Base-by-base conservation (phyloP, 192 early-diverging fungal species). In the Rhizophagus clarus region DNA sequence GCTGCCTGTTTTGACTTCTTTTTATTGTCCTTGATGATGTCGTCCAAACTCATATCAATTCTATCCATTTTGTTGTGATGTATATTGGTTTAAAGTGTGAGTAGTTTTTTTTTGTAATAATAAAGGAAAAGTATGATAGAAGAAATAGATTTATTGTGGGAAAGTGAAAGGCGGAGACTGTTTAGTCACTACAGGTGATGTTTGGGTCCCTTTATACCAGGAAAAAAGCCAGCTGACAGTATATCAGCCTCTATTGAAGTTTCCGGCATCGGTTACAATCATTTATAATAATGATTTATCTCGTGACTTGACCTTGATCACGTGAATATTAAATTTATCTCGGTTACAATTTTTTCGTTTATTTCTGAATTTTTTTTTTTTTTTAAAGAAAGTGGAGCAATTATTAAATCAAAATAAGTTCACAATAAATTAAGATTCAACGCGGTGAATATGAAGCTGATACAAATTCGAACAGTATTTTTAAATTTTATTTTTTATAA, bases 11-110 rank as follows among this genome's bases (percentile, higher is more conserved):
- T 76, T 49, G 6, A 28, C 14, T 80, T 80, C 29, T 84, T 78
- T 66, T 84, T 84, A 29, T 66, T 67, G 26, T 79, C 34, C 80
- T 85, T 85, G 74, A 85, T 83, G 56, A 85, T 82, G 79, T 85
- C 84, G 60, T 85, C 84, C 42, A 85, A 79, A 32, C 83, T 82
- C 37, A 79, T 77, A 63, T 85, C 84, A 49, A 85, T 60, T 37
- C 60, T 49, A 79, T 85, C 84, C 82, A 85, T 83, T 42, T 49
- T 72, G 17, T 28, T 49, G 17, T 20, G 51, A 56, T 56, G 51
- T 56, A 56, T 56, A 22, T 22, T 17, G 17, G 17, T 56, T 56
- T 56, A 22, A 22, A 22, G 49, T 20, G 15, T 17, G 4, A 22
- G 17, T 22, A 22, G 15, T 56, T 56, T 56, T 51, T 51, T 51